phyloP scores from a whole-genome alignment of 2,329 filamentous ascomycete genomes.

The Drechslerella coelobrocha region DNA sequence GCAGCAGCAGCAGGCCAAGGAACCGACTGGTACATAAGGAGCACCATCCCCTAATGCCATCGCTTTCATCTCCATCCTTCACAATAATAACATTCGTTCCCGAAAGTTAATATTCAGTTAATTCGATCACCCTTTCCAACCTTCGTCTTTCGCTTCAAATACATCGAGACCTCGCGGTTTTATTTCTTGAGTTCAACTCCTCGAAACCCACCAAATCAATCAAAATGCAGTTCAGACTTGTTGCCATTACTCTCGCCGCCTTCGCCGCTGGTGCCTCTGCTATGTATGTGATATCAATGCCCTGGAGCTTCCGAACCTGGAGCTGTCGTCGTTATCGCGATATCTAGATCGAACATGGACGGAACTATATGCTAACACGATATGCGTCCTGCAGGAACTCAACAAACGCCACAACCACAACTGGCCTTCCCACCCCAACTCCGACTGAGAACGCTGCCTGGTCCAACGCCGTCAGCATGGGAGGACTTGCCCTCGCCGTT shows the following conservation, averaged over 20 bases:
- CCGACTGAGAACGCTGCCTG: constrained; percentile 49
- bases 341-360: constrained; percentile 32
- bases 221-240: constrained; percentile 55
- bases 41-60: constrained; percentile 35
- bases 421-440: constrained; percentile 29
- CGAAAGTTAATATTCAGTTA: constrained; percentile 47
- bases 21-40: constrained; percentile 45
- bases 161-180: constrained; percentile 39
- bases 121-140: constrained; percentile 45
- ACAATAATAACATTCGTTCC: constrained; percentile 49
- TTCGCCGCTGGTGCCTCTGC: constrained; percentile 53
- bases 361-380: constrained; percentile 22
- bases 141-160: constrained; percentile 51
- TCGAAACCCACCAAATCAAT: constrained; percentile 39
- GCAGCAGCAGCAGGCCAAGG: not conserved
- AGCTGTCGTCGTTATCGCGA: constrained; percentile 22
- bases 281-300: constrained; percentile 39
- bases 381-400: constrained; percentile 14
- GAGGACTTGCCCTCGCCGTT: constrained; percentile 54
- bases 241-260: constrained; percentile 52
- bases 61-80: constrained; percentile 47
- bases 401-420: constrained; percentile 22
- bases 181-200: constrained; percentile 12
- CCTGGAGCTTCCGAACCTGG: constrained; percentile 4
- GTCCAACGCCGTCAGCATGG: constrained; percentile 54